Percentiles rank a stretch among this genome's conserved stretches.
Conservation (phyloP, 2,329 filamentous ascomycete genomes). For the Xylaria sp. region DNA sequence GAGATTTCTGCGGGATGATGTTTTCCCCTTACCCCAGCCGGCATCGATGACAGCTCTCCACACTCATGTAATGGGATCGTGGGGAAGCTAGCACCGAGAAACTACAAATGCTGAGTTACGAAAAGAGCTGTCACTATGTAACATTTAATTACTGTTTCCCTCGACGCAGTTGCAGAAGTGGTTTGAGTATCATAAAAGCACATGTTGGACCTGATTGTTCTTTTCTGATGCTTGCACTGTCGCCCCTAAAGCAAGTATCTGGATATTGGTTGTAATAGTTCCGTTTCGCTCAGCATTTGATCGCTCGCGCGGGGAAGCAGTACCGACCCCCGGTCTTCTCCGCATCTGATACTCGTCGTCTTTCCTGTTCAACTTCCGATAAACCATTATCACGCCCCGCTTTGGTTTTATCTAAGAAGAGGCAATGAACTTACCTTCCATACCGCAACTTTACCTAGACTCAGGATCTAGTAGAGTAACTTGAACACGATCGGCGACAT, state of each 20-base stretch:
- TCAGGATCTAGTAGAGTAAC: background rate
- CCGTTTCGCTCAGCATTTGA: background rate
- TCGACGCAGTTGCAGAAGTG: background rate
- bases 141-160: background rate
- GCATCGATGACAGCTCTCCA: conserved; percentile 24
- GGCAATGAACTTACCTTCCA: background rate
- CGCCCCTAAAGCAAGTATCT: background rate
- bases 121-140: background rate
- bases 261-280: background rate
- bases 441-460: background rate
- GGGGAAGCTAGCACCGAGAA: conserved; percentile 13
- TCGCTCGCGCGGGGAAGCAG: conserved; percentile 11
- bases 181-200: background rate
- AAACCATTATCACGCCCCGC: background rate
- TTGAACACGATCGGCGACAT: background rate
- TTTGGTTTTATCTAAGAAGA: background rate
- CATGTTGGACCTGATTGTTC: background rate
- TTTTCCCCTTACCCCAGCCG: conserved; percentile 4
- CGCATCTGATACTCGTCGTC: conserved; percentile 1
- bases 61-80: conserved; percentile 18
- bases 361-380: background rate
- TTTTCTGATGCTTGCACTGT: background rate
- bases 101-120: conserved; percentile 12
- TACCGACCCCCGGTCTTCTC: conserved; percentile 9
- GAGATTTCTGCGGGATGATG: conserved; percentile 2